Evolutionary conservation across 2,329 filamentous ascomycete species (phyloP).

Genomic region (Fusarium pseudonygamai): DNA sequence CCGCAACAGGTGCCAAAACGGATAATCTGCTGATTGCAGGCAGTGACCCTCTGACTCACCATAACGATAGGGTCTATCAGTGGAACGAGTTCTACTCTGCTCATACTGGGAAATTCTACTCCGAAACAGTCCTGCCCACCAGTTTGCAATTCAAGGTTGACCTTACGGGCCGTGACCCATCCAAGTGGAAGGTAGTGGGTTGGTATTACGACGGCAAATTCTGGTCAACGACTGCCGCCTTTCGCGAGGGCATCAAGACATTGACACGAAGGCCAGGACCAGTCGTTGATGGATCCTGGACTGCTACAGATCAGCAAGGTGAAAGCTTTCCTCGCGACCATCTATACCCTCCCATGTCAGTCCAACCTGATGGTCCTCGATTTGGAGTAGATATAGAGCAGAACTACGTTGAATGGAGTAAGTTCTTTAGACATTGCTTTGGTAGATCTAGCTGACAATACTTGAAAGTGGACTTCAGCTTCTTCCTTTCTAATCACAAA

Average conservation of each 20-base stretch:
- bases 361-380: constrained; percentile 18
- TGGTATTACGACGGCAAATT: constrained; percentile 66
- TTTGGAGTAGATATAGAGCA: constrained; percentile 20
- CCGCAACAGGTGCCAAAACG: constrained; percentile 9
- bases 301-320: constrained; percentile 18
- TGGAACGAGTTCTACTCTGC: constrained; percentile 59
- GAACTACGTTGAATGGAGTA: constrained; percentile 30
- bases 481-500: constrained; percentile 60
- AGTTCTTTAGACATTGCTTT: neutral
- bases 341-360: neutral
- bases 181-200: constrained; percentile 59
- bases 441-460: neutral
- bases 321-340: constrained; percentile 3
- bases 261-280: neutral
- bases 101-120: constrained; percentile 46
- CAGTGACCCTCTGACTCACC: constrained; percentile 47
- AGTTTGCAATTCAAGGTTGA: constrained; percentile 57
- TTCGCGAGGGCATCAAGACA: neutral
- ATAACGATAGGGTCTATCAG: constrained; percentile 52
- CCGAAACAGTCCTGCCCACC: constrained; percentile 57
- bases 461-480: constrained; percentile 53
- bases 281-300: constrained; percentile 16
- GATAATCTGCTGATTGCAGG: constrained; percentile 29
- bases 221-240: constrained; percentile 58
- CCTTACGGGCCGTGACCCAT: constrained; percentile 60